Conservation (phyloP, 192 early-diverging fungal genomes). For the Coemansia sp. region DNA sequence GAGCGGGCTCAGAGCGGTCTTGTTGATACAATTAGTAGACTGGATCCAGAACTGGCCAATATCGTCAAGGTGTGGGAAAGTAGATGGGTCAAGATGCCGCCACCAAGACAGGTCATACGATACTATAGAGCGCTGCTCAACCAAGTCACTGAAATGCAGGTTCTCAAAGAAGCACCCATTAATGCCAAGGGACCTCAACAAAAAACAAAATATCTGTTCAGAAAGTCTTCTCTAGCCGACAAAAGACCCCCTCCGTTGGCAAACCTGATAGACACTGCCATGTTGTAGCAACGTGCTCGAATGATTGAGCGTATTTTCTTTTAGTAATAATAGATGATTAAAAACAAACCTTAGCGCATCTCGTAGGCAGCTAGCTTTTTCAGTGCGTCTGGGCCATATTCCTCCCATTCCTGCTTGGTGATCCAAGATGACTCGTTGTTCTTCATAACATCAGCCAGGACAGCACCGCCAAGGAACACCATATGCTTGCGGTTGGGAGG, state of each 20-base stretch:
- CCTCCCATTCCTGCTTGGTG: conserved; percentile 91
- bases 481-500: conserved; percentile 97
- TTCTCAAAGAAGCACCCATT: conserved; percentile 4
- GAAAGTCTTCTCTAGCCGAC: conserved; percentile 22
- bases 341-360: conserved; percentile 21
- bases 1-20: conserved; percentile 25
- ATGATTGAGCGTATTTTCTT: neutral
- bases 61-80: conserved; percentile 24
- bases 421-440: conserved; percentile 88
- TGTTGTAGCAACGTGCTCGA: conserved; percentile 1
- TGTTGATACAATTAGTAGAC: neutral
- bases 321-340: conserved; percentile 4
- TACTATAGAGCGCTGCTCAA: conserved; percentile 32
- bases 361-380: conserved; percentile 48
- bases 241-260: conserved; percentile 10
- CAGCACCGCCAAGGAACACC: conserved; percentile 97
- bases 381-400: conserved; percentile 75
- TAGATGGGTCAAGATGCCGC: conserved; percentile 40
- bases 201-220: conserved; percentile 15
- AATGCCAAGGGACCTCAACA: conserved; percentile 16
- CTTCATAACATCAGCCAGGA: conserved; percentile 94
- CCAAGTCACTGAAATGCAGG: conserved; percentile 22
- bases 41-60: neutral
- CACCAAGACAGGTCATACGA: conserved; percentile 14
- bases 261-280: conserved; percentile 25